phyloP scores from a whole-genome alignment of 805 yeast genomes.

The Suhomyces xylopsoci region DNA sequence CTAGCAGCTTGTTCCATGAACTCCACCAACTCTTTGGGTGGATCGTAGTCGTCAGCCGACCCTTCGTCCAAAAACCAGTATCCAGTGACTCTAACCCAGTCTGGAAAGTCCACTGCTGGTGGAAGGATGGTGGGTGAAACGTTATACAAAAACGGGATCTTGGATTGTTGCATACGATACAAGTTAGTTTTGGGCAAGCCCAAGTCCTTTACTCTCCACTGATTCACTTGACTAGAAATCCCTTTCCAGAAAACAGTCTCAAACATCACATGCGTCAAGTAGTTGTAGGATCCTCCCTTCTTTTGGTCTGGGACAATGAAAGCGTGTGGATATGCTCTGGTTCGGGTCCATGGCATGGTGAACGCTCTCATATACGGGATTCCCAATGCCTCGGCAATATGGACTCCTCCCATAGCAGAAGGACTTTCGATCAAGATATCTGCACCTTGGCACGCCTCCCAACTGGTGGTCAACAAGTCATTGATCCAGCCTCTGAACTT shows the following conservation, averaged over 20 bases:
- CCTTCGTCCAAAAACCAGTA: constrained; percentile 89
- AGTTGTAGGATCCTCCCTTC: constrained; percentile 89
- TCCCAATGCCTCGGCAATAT: constrained; percentile 86
- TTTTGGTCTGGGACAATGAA: constrained; percentile 92
- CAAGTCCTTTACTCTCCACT: constrained; percentile 75
- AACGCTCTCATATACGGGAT: constrained; percentile 93
- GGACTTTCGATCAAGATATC: constrained; percentile 94
- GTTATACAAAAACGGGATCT: constrained; percentile 85
- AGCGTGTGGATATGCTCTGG: constrained; percentile 95
- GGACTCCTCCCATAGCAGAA: constrained; percentile 92
- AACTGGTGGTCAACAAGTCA: constrained; percentile 66
- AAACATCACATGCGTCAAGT: constrained; percentile 87
- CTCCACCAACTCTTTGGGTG: constrained; percentile 53
- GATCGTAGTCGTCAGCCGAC: constrained; percentile 46
- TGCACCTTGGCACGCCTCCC: constrained; percentile 82
- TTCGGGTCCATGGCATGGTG: constrained; percentile 98
- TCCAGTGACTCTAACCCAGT: constrained; percentile 94
- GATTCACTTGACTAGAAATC: constrained; percentile 78
- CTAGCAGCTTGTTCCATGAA: constrained; percentile 63
- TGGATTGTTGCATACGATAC: constrained; percentile 66
- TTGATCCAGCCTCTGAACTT: constrained; percentile 82
- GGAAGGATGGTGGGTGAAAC: constrained; percentile 87
- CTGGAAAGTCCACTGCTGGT: constrained; percentile 89
- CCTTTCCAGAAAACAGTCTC: constrained; percentile 95
- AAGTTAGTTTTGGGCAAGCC: constrained; percentile 67